Evolutionary conservation across 352 stramenopile species (phyloP).

Genomic region (Phytophthora pinifolia): DNA sequence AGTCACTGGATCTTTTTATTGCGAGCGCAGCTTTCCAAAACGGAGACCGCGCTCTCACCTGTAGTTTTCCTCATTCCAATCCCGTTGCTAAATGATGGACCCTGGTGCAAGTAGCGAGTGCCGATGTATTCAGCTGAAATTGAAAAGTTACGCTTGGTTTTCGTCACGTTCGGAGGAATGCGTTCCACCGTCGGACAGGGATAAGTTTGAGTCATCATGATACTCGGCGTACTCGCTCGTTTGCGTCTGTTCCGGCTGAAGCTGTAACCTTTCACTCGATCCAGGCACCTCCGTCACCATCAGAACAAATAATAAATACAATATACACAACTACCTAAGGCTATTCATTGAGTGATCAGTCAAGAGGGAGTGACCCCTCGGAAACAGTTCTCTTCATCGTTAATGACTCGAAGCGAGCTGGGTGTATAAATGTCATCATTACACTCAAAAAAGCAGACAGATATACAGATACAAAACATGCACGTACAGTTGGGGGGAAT

Average conservation of each 20-base stretch:
- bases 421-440: conserved; percentile 88
- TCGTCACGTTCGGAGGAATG: conserved; percentile 82
- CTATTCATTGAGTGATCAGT: conserved; percentile 65
- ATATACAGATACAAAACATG: conserved; percentile 11
- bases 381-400: conserved; percentile 89
- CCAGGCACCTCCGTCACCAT: conserved; percentile 14
- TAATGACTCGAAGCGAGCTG: conserved; percentile 87
- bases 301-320: conserved; percentile 11
- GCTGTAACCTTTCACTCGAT: conserved; percentile 22
- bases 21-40: conserved; percentile 69
- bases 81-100: neutral
- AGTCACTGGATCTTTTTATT: conserved; percentile 87
- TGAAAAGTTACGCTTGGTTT: conserved; percentile 90
- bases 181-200: conserved; percentile 88
- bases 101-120: conserved; percentile 7
- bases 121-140: conserved; percentile 71
- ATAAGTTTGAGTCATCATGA: conserved; percentile 88
- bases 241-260: neutral
- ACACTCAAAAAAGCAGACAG: conserved; percentile 49
- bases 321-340: conserved; percentile 10
- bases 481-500: conserved; percentile 49
- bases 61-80: conserved; percentile 81
- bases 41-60: conserved; percentile 69
- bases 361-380: conserved; percentile 90
- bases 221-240: conserved; percentile 38